Evolutionary conservation across 495 filamentous ascomycete species (phyloP), one percentile per base, ranked within the genome.

Genomic region (Bathelium albidoporum): DNA sequence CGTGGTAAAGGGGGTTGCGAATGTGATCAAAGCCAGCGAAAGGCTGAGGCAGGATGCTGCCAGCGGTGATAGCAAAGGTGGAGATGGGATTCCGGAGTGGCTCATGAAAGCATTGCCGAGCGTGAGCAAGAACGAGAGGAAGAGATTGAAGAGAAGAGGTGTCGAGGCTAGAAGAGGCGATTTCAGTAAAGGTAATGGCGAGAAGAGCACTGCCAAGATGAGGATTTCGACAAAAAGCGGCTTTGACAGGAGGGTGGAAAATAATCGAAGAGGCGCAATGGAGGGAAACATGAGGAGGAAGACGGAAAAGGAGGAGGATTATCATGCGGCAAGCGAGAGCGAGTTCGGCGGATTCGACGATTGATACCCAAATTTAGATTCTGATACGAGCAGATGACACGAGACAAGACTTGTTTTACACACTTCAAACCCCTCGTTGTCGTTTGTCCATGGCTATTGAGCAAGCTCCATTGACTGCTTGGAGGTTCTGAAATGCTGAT

Each of bases 191-290:
- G 76, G 71, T 53, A 71, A 62, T 59, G 77, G 77, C 41, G 76
- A 74, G 5, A 76, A 72, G 31, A 71, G 73, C n/a, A 78, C 75
- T 14, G 78, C 70, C 10, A 77, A 74, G 29, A 73, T 81, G 60
- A 80, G 85, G 62, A 98, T 98, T 71, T 92, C 89, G 67, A 95
- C 90, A 0, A 95, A 93, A 82, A 95, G 92, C 72, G 88, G 90
- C 11, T 97, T 84, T 79, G 90, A 97, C 71, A 81, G 89, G 69
- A 77, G 82, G 66, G 73, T 85, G 77, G 89, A 93, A 76, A 83
- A 95, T 71, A 89, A 85, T 66, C 83, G 77, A 74, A 86, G 78
- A 70, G 88, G 85, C 29, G 90, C 90, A 32, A 86, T 89, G 65
- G 78, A 78, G 68, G 89, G 84, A 31, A 93, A 85, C 72, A 86